Base-by-base conservation (phyloP, 495 filamentous ascomycete species). In the Astrocystis sublimbata region DNA sequence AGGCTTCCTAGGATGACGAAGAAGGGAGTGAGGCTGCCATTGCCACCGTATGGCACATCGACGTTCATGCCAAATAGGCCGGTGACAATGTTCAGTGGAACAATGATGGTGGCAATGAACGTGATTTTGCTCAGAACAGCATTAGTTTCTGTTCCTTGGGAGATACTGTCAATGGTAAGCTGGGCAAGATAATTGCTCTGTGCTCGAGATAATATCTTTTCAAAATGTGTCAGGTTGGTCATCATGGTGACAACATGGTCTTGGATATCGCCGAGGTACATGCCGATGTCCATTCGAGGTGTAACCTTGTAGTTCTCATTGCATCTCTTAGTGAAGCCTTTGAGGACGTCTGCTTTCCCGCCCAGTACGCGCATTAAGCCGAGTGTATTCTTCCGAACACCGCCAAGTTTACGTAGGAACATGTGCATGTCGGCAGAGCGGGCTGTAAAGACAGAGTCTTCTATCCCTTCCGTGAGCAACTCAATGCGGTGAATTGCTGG, bases 221-320 rank as follows among this genome's bases (percentile, higher is more conserved):
- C 96, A 66, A 94, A 97, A 71, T 98, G 94, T 9, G 85, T 87
- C 55, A 98, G 77, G 73, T 96, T 98, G 65, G 87, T 90, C 85
- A 96, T 96, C 94, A 98, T 97, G 62, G 94, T 98, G 33, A 98
- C 91, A 35, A 98, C 93, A 82, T 98, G 94, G 77, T 98, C 94
- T 73, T 98, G 94, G 63, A 98, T 96, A 79, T 98, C 94, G 62
- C 91, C 90, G 3, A 98, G 80, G 69, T 98, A 98, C 62, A 98
- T 83, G 13, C 93, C 94, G 68, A 98, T 96, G 72, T 98, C 94
- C 73, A 92, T 92, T 26, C 92, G 89, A 0, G 94, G 94, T 12
- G 94, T 96, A 50, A 97, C 88, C 65, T 90, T 87, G 81, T 94
- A 98, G 62, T 96, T 89, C 67, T 96, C 92, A 75, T 97, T 98